Conservation (phyloP, 331 rosid species). For the Saraca asoca region DNA sequence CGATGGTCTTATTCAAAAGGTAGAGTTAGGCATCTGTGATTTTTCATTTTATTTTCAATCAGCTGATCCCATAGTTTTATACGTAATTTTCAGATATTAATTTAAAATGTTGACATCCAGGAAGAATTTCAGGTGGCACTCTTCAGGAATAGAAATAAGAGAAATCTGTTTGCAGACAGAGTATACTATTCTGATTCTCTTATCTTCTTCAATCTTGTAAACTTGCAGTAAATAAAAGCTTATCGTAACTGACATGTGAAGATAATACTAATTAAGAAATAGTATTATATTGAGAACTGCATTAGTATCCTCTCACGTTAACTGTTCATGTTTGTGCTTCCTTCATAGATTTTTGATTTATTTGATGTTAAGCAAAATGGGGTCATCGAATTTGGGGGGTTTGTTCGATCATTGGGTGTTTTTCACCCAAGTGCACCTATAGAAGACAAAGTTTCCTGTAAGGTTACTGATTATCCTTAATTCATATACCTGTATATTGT, state of each 20-base stretch:
- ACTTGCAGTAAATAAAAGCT: background rate
- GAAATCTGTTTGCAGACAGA: conserved; percentile 83
- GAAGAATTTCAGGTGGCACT: conserved; percentile 98
- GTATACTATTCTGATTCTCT: conserved; percentile 48
- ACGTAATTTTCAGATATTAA: background rate
- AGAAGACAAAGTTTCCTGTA: conserved; percentile 76
- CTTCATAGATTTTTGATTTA: conserved; percentile 71
- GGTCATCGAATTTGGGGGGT: conserved; percentile 89
- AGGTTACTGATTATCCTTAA: conserved; percentile 28
- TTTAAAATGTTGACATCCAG: conserved; percentile 36
- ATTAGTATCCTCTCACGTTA: conserved; percentile 1
- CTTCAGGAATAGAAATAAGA: conserved; percentile 60
- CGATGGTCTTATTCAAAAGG: conserved; percentile 88
- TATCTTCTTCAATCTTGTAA: conserved; percentile 24
- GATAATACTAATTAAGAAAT: background rate
- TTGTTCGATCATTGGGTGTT: conserved; percentile 79
- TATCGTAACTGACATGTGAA: background rate
- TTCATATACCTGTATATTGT: no score
- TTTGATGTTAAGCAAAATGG: conserved; percentile 88
- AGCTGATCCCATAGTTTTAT: background rate
- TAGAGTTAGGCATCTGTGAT: conserved; percentile 26
- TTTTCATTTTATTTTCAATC: conserved; percentile 10
- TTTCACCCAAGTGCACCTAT: conserved; percentile 80
- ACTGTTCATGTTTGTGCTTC: conserved; percentile 26
- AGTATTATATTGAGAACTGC: background rate